Evolutionary conservation across 1,284 basidiomycete species (phyloP).

Genomic region (Rhodotorula mucilaginosa): DNA sequence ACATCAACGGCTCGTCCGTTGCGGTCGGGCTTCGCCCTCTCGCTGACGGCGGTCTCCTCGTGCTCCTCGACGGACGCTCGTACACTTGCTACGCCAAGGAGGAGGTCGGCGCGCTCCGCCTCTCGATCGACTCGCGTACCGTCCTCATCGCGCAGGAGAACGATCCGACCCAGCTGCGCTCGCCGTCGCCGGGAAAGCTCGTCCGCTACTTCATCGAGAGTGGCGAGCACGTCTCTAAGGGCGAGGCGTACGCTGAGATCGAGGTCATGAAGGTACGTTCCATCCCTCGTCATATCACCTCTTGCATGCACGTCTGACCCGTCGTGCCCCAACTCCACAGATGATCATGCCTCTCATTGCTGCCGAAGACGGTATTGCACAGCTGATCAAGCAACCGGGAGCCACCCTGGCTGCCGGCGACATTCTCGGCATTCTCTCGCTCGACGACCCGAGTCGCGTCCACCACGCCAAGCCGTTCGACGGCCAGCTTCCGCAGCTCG

Average conservation of each 20-base stretch:
- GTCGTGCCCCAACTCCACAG: slow-evolving; percentile 31
- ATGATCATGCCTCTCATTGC: slow-evolving; percentile 98
- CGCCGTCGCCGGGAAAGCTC: slow-evolving; percentile 95
- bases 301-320: neutral
- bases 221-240: slow-evolving; percentile 93
- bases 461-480: slow-evolving; percentile 98
- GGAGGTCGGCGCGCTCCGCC: slow-evolving; percentile 88
- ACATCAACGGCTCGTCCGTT: slow-evolving; percentile 90
- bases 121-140: slow-evolving; percentile 96
- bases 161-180: slow-evolving; percentile 94
- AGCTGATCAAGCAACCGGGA: slow-evolving; percentile 97
- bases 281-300: neutral
- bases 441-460: slow-evolving; percentile 95
- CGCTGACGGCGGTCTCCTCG: slow-evolving; percentile 90
- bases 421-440: slow-evolving; percentile 92
- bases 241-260: slow-evolving; percentile 96
- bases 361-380: slow-evolving; percentile 92
- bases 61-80: slow-evolving; percentile 87
- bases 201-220: slow-evolving; percentile 93
- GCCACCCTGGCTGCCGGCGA: slow-evolving; percentile 96
- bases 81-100: slow-evolving; percentile 99
- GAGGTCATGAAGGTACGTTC: slow-evolving; percentile 85
- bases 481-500: slow-evolving; percentile 82
- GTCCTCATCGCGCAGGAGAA: slow-evolving; percentile 99
- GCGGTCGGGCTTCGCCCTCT: slow-evolving; percentile 85